Evolutionary conservation across 2,329 filamentous ascomycete genomes (phyloP), one percentile per base, ranked within the genome.

Genomic region (Zalaria sp.): DNA sequence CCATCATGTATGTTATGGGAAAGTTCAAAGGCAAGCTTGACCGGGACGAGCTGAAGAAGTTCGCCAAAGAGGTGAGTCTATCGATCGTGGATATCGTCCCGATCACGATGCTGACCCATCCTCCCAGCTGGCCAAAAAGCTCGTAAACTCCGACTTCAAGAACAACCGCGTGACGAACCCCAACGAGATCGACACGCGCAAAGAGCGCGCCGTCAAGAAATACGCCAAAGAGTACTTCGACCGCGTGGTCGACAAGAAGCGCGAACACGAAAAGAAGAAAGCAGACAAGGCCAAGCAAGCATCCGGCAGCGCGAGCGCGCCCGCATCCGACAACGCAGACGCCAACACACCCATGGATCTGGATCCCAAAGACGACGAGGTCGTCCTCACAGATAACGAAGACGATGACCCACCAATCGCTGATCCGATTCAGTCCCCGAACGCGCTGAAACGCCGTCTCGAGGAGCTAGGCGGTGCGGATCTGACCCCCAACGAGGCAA

Each of bases 111-210:
- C 11, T 18, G 9, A 38, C 27, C 36, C 25, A 29, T 35, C 18
- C 5, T 31, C 38, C 36, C 44, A 73, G 59, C 73, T 89, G 37
- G 79, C 79, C 43, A 94, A 94, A 63, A 93, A 89, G 60, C 73
- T 96, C 9, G 88, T 94, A 18, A 77, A 83, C 11, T 91, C 86
- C 0, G 89, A 96, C 59, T 95, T 84, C 65, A 93, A 93, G 59
- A 82, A 89, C 55, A 77, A 79, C 38, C 80, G 86, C n/a, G 87
- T 95, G 6, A 73, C 77, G 37, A 81, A 95, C 54, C 89, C 87
- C 0, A 84, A 77, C 25, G 75, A 74, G 38, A 80, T 73, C 27
- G 74, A 83, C 31, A 3, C 41, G 7, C 88, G 85, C 56, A 83
- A 91, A 53, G 75, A 81, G 52, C 81, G 80, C 56, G 85, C 87